Evolutionary conservation across 257 asterid genomes (phyloP).

Genomic region (Solanum ossicruentum): DNA sequence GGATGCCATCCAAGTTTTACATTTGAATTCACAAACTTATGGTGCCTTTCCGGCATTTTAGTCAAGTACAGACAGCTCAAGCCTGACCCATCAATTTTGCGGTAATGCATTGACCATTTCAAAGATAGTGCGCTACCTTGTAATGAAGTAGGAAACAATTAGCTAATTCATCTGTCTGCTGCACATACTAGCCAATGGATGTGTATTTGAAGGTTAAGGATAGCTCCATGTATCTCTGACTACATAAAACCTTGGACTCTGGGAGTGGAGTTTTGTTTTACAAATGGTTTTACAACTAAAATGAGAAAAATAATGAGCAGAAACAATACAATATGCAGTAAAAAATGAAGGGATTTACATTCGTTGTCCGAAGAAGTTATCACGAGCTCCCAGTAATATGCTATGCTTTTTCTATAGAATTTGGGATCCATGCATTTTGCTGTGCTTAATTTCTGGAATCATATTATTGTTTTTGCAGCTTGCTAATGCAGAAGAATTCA

Average conservation of each 20-base stretch:
- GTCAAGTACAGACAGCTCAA: neutral
- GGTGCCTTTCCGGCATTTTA: neutral
- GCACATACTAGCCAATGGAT: neutral
- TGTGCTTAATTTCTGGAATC: neutral
- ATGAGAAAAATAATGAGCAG: neutral
- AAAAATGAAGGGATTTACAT: neutral
- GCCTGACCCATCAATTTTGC: neutral
- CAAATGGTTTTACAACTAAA: neutral
- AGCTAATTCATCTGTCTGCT: neutral
- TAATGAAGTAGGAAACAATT: neutral
- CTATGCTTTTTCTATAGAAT: neutral
- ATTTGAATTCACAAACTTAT: neutral
- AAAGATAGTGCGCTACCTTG: neutral
- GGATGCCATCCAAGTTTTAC: neutral
- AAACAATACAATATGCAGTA: neutral
- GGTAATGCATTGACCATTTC: neutral
- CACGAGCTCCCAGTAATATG: neutral
- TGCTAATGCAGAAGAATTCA: slow-evolving; percentile 86
- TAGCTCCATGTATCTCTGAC: neutral
- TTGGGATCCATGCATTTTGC: neutral
- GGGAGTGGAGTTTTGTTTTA: neutral
- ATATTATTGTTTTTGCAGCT: slow-evolving; percentile 28
- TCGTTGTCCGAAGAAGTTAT: neutral
- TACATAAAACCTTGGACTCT: neutral
- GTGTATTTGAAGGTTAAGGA: neutral